A percentile compares a stretch with the other conserved stretches of the same genome.
Evolutionary conservation across 179 eudicot genomes (phyloP).

Genomic region (Nepenthes alata): DNA sequence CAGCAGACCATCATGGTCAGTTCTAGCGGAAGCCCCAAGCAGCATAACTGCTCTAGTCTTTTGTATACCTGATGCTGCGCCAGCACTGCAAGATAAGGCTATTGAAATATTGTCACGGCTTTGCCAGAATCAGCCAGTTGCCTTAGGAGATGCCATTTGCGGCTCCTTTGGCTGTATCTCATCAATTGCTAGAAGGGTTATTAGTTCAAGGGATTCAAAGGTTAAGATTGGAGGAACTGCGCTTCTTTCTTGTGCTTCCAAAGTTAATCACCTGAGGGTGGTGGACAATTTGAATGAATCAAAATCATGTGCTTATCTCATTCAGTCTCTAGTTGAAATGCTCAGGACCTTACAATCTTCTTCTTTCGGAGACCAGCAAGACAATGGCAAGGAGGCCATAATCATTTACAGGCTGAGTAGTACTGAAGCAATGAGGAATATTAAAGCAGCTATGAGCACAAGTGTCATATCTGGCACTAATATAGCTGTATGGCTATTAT

Average conservation of each 20-base stretch:
- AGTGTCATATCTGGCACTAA: conserved; percentile 45
- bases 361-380: conserved; percentile 31
- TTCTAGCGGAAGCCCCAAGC: conserved; percentile 60
- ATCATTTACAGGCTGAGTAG: conserved; percentile 40
- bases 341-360: conserved; percentile 30
- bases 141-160: conserved; percentile 55
- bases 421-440: conserved; percentile 30
- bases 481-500: conserved; percentile 74
- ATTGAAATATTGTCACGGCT: conserved; percentile 76
- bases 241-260: conserved; percentile 76
- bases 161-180: conserved; percentile 54
- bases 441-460: conserved; percentile 26
- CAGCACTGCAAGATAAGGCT: conserved; percentile 78
- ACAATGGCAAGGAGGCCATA: conserved; percentile 28
- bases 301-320: conserved; percentile 36
- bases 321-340: conserved; percentile 84
- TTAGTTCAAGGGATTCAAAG: conserved; percentile 45
- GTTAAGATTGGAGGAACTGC: conserved; percentile 83
- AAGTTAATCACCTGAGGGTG: conserved; percentile 56
- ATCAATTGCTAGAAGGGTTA: conserved; percentile 65
- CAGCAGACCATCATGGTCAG: conserved; percentile 69
- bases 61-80: conserved; percentile 49
- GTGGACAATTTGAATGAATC: conserved; percentile 60
- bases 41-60: conserved; percentile 67
- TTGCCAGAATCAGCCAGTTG: conserved; percentile 52